Base-by-base conservation (phyloP, 2,329 filamentous ascomycete species). In the Leptographium galeiforme region DNA sequence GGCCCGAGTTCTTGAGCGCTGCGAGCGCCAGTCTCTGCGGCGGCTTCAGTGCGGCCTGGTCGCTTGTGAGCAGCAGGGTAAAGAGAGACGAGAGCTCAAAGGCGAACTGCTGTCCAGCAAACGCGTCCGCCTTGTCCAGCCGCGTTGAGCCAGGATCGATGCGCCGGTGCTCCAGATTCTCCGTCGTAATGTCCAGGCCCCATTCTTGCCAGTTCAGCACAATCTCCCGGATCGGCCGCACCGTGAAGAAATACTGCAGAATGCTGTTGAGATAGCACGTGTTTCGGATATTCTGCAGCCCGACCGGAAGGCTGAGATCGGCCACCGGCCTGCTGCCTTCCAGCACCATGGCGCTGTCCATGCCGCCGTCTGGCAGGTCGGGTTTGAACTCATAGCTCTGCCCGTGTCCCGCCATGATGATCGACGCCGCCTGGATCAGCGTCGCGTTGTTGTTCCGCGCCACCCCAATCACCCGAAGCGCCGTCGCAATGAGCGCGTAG, bases 231-330 rank as follows among this genome's bases (percentile, higher is more conserved):
- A 97, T 74, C 2, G 87, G 82, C 57, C 82, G 84, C 53, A 97
- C 80, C 0, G 90, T 94, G 65, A 95, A 96, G 59, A 96, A 85
- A 64, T 95, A 97, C 62, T 98, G 93, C 11, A 98, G 74, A 49
- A 98, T 78, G 68, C 91, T 97, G 72, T 98, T 98, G 53, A 98
- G 76, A 63, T 98, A 98, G 66, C 93, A 98, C 0, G 94, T 98
- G 63, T 98, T 98, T 55, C 93, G 90, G 54, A 97, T 95, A 61
- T 97, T 98, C 58, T 83, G 79, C 7, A 97, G 76, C 0, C 93
- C 93, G 25, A 95, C 87, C 0, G 93, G 93, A 66, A 87, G 82
- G 34, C 78, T 72, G 48, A 69, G 61, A 53, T 72, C 62, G 14
- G 63, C 62, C 57, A 10, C 63, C 30, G 40, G 25, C 19, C 30